phyloP scores from a whole-genome alignment of 164 flowering plant genomes.

The Houttuynia cordata region DNA sequence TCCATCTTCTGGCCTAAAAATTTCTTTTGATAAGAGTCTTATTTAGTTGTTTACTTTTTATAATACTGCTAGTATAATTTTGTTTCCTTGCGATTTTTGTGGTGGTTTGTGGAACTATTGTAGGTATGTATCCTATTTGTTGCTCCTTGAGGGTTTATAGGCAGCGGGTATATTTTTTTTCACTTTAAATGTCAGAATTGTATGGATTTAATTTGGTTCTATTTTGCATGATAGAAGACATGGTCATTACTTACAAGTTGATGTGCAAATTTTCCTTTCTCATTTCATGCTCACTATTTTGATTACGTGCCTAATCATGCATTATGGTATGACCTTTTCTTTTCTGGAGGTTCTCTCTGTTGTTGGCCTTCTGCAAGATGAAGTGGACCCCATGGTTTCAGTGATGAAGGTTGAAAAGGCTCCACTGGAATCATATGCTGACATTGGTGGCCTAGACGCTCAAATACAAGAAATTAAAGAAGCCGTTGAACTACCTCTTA shows the following conservation, averaged over 20 bases:
- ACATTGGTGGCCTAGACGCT: conserved; percentile 80
- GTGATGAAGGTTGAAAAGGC: conserved; percentile 86
- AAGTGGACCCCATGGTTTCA: conserved; percentile 81
- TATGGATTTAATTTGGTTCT: neutral
- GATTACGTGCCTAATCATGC: neutral
- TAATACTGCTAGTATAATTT: too few relatives aligned
- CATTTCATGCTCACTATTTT: neutral
- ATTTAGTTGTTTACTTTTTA: too few relatives aligned
- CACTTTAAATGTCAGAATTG: neutral
- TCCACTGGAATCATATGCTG: conserved; percentile 78
- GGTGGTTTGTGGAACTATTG: neutral
- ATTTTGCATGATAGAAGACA: too few relatives aligned
- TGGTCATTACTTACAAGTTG: too few relatives aligned
- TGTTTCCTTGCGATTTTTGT: too few relatives aligned
- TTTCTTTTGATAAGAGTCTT: too few relatives aligned
- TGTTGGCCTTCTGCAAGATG: conserved; percentile 82
- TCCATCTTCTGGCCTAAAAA: too few relatives aligned
- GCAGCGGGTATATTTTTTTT: neutral
- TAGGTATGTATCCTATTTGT: neutral
- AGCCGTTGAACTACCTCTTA: conserved; percentile 81
- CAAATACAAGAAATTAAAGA: conserved; percentile 88
- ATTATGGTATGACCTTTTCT: neutral
- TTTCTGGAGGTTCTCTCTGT: conserved; percentile 54
- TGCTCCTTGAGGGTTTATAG: neutral
- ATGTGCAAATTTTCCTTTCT: neutral